A percentile compares a stretch with the other conserved stretches of the same genome.
Conservation (phyloP, 768 basidiomycete species). For the Candolleomyces aberdarensis region DNA sequence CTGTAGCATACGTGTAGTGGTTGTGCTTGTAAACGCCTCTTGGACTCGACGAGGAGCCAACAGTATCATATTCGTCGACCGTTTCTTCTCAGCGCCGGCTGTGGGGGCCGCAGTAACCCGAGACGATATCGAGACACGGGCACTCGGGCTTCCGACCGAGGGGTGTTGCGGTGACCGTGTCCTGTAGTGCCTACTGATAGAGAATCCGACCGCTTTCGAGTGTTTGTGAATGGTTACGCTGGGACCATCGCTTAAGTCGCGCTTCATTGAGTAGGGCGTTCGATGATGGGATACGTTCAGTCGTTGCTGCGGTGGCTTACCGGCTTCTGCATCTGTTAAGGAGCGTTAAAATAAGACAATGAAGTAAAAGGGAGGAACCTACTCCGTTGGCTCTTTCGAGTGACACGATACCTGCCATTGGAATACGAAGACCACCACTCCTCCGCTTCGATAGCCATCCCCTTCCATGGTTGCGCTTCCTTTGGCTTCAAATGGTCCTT, state of each 20-base stretch:
- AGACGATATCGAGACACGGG: constrained; percentile 19
- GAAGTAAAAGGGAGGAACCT: constrained; percentile 9
- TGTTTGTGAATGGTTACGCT: constrained; percentile 76
- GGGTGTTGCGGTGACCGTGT: constrained; percentile 12
- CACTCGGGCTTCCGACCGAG: constrained; percentile 8
- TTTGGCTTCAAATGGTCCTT: constrained; percentile 13
- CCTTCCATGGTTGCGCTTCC: constrained; percentile 33
- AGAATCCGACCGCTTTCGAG: constrained; percentile 75
- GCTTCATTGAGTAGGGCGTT: constrained; percentile 39
- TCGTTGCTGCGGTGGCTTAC: constrained; percentile 66
- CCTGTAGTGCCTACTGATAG: constrained; percentile 65
- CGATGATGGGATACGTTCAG: constrained; percentile 57
- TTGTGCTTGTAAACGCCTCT: constrained; percentile 73
- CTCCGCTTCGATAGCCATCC: constrained; percentile 49
- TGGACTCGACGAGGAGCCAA: constrained; percentile 76
- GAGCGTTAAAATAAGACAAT: background rate
- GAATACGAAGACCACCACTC: constrained; percentile 68
- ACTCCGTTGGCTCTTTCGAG: constrained; percentile 41
- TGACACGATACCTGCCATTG: constrained; percentile 64
- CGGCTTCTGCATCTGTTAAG: constrained; percentile 41
- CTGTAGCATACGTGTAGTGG: constrained; percentile 63
- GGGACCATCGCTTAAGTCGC: constrained; percentile 50
- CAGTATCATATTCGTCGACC: constrained; percentile 51
- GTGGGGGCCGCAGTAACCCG: constrained; percentile 18
- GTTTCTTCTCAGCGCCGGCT: constrained; percentile 20